Base-by-base conservation (phyloP, 345 rosid genomes). In the Atalantia buxifolia region DNA sequence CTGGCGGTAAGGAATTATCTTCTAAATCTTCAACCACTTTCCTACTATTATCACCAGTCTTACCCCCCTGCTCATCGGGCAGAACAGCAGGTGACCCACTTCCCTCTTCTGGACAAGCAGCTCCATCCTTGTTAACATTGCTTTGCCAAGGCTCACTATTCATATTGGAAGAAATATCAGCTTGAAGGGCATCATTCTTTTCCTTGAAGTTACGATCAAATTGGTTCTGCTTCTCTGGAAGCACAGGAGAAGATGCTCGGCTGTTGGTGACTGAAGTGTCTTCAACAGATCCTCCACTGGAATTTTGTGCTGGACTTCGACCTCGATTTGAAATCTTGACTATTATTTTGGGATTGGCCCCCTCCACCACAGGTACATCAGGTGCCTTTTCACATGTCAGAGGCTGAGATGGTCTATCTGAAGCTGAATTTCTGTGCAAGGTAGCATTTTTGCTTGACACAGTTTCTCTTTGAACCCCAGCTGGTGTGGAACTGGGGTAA, bases 301-400 rank as follows among this genome's bases (percentile, higher is more conserved):
- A 87, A 84, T 87, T 84, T 77, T 85, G 91, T 12, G 88, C 89
- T 24, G 98, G 98, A 81, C 97, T 93, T 60, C 89, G 89, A 64
- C 91, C 94, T 66, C 87, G 87, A 76, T 86, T 93, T 30, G 97
- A 86, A 53, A 94, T 83, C 87, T 90, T 96, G 57, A 94, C 97
- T 63, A 90, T 88, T 76, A 96, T 71, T 56, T 87, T 91, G 76
- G 90, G 92, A 80, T 86, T 87, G 78, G 84, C 88, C 55, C 86
- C 92, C 75, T 92, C 97, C 38, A 73, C 72, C 38, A 82, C 30
- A 59, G 89, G 90, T 12, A 81, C 86, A 63, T 92, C 97, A 62
- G 28, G 74, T 18, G 78, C 83, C 79, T 89, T 93, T 75, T 91
- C 98, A 77, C 85, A 40, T 24, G 86, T 77, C 81, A 82, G 42